A percentile compares a stretch with the other conserved stretches of the same genome.
Conservation (phyloP, 2,329 filamentous ascomycete species). For the Pseudopithomyces chartarum region DNA sequence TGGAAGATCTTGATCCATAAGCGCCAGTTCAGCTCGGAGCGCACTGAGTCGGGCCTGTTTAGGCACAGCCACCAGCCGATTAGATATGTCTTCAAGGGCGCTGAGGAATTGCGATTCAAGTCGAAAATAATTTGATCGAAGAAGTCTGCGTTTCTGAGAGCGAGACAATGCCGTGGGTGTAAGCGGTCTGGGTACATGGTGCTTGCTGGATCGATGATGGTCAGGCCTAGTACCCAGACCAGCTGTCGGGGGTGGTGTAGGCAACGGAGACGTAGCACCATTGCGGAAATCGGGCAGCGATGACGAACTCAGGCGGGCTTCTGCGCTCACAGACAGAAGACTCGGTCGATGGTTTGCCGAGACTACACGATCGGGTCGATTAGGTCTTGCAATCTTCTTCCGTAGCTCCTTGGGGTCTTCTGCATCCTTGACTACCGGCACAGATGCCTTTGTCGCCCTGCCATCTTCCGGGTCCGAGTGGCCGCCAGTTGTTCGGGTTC, state of each 20-base stretch:
- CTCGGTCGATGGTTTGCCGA: conserved; percentile 49
- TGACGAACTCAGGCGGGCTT: conserved; percentile 69
- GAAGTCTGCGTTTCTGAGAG: conserved; percentile 70
- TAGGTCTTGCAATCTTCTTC: conserved; percentile 32
- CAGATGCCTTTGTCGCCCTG: conserved; percentile 46
- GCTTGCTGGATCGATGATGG: conserved; percentile 51
- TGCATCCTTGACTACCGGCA: conserved; percentile 28
- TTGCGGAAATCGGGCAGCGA: conserved; percentile 68
- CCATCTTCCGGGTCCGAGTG: conserved; percentile 44
- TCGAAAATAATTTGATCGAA: conserved; percentile 82
- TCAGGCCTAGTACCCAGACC: conserved; percentile 44
- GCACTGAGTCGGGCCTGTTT: conserved; percentile 82
- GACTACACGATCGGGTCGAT: conserved; percentile 22
- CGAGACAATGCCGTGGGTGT: conserved; percentile 66
- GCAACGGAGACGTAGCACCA: conserved; percentile 50
- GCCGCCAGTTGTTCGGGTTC: conserved; percentile 45
- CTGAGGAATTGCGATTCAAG: conserved; percentile 81
- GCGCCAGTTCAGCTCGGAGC: conserved; percentile 76
- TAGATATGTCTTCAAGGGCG: conserved; percentile 82
- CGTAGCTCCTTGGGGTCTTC: conserved; percentile 35
- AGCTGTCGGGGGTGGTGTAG: conserved; percentile 48
- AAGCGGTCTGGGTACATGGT: conserved; percentile 58
- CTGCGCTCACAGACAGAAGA: conserved; percentile 60
- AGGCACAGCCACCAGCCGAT: conserved; percentile 79
- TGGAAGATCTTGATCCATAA: conserved; percentile 80